These are phyloP conservation scores for Plantago coronopus DNA, from an alignment of 305 asterid species.

Conservation along the genomic window DNA sequence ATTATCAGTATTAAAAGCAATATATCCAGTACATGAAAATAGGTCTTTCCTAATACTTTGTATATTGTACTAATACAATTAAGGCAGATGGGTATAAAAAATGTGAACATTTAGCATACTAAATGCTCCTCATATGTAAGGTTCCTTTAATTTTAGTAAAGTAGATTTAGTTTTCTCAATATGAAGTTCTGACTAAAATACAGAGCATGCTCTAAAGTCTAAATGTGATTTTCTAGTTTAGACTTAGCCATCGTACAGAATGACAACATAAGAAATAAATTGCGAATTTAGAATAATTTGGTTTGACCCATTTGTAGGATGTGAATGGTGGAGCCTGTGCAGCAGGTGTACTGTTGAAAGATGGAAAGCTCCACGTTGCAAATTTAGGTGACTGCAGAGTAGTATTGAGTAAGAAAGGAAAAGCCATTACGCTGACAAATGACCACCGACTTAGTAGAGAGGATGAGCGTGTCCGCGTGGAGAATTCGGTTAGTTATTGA, in stretches of 20 bases:
- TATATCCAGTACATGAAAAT: too few relatives aligned
- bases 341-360: conserved; percentile 42
- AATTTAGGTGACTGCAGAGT: conserved; percentile 47
- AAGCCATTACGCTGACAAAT: conserved; percentile 34
- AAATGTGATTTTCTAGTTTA: too few relatives aligned
- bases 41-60: too few relatives aligned
- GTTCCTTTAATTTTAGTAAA: too few relatives aligned
- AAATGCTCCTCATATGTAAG: too few relatives aligned
- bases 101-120: too few relatives aligned
- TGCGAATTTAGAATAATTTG: neutral
- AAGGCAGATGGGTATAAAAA: neutral
- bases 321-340: conserved; percentile 51
- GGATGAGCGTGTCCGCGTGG: conserved; percentile 42
- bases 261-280: neutral
- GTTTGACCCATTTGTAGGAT: conserved; percentile 22
- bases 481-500: conserved; percentile 27
- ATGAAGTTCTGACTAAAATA: too few relatives aligned
- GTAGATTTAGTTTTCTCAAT: too few relatives aligned
- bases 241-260: too few relatives aligned
- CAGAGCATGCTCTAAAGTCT: too few relatives aligned
- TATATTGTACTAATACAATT: too few relatives aligned
- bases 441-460: conserved; percentile 42
- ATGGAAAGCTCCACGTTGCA: conserved; percentile 39
- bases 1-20: too few relatives aligned
- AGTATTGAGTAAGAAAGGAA: conserved; percentile 38